phyloP scores from a whole-genome alignment of 257 asterid species.

The Catharanthus roseus region DNA sequence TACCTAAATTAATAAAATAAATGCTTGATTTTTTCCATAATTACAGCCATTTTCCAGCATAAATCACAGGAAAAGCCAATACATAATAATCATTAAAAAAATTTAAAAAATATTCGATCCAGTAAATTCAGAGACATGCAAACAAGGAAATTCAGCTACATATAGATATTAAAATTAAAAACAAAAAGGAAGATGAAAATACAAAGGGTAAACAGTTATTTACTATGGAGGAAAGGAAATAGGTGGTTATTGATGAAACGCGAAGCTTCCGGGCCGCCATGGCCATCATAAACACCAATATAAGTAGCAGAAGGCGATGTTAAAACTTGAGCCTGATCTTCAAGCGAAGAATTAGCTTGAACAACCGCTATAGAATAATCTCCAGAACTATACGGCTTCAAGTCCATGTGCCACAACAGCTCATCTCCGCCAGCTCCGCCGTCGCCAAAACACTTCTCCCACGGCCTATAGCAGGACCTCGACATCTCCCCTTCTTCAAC shows the following conservation, averaged over 20 bases:
- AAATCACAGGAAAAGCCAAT: background rate
- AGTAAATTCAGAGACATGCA: background rate
- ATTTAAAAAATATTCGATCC: background rate
- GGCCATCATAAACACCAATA: conserved; percentile 47
- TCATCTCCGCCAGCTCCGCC: conserved; percentile 29
- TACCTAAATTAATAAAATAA: background rate
- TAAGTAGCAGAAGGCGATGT: conserved; percentile 36
- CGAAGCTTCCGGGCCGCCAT: conserved; percentile 44
- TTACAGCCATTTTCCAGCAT: too few relatives aligned
- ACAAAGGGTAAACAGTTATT: background rate
- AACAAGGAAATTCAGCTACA: background rate
- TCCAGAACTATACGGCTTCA: conserved; percentile 37
- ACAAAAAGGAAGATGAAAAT: background rate
- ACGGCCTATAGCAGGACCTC: conserved; percentile 20
- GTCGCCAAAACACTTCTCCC: conserved; percentile 27
- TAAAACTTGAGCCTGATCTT: conserved; percentile 40
- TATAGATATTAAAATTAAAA: background rate
- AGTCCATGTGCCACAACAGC: conserved; percentile 37
- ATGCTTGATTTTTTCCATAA: background rate
- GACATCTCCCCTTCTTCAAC: conserved; percentile 15
- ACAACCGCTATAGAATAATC: conserved; percentile 43
- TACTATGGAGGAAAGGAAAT: conserved; percentile 34
- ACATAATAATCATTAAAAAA: background rate
- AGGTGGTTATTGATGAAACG: conserved; percentile 34
- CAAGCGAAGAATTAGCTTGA: conserved; percentile 40